A percentile compares a stretch with the other conserved stretches of the same genome.
These are phyloP conservation scores for Eimeria maxima DNA, from an alignment of 169 alveolate genomes.

Conservation along the genomic window DNA sequence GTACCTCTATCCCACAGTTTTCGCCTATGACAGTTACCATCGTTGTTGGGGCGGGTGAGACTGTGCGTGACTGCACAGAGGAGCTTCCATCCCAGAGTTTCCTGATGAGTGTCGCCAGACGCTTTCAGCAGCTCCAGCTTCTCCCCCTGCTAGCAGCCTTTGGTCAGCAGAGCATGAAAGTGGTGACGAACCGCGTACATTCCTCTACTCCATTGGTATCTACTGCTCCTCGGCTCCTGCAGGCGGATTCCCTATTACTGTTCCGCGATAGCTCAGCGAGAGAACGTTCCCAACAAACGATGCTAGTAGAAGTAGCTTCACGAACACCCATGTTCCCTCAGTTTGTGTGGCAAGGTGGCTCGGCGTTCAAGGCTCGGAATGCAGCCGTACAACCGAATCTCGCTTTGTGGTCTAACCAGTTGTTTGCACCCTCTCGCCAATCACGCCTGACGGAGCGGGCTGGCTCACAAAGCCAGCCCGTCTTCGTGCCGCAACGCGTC, in stretches of 20 bases:
- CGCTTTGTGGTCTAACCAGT: constrained; percentile 45
- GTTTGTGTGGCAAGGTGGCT: constrained; percentile 26
- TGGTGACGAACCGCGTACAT: constrained; percentile 47
- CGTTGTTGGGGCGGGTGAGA: constrained; percentile 75
- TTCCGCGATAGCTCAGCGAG: constrained; percentile 36
- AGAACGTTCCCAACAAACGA: constrained; percentile 26
- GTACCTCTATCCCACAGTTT: not conserved
- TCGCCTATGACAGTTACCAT: constrained; percentile 60
- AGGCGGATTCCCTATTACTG: constrained; percentile 58
- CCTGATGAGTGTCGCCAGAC: constrained; percentile 69
- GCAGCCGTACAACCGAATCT: not conserved
- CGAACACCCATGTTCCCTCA: constrained; percentile 58
- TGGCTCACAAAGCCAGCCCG: constrained; percentile 34
- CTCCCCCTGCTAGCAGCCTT: constrained; percentile 68
- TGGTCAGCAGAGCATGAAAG: constrained; percentile 69
- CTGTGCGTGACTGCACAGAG: constrained; percentile 70
- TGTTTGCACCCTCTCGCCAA: not conserved
- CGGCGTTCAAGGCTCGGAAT: constrained; percentile 24
- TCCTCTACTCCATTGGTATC: constrained; percentile 1
- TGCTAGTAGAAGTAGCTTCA: constrained; percentile 67
- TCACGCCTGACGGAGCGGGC: constrained; percentile 5
- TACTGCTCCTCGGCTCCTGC: constrained; percentile 51
- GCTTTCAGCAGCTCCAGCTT: constrained; percentile 74
- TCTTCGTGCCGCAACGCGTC: constrained; percentile 10
- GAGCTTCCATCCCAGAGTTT: constrained; percentile 75